These are phyloP conservation scores for Cladorrhinum sp. DNA, from an alignment of 2,329 filamentous ascomycete species.

Conservation along the genomic window DNA sequence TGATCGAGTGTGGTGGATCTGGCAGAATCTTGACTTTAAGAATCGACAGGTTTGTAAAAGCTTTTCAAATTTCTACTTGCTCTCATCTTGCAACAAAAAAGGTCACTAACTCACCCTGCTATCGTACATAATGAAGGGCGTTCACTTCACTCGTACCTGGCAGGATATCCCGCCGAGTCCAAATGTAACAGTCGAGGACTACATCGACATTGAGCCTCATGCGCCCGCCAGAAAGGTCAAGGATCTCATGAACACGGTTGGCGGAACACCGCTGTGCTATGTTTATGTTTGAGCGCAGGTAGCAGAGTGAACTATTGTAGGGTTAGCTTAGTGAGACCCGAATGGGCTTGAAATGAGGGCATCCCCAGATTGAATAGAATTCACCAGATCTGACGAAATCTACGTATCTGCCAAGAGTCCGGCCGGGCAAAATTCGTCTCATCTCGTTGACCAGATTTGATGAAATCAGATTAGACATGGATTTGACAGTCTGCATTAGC, in stretches of 20 bases:
- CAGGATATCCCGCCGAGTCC: constrained; percentile 40
- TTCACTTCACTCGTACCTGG: constrained; percentile 41
- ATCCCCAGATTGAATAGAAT: no score
- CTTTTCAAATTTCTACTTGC: background rate
- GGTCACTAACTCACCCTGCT: background rate
- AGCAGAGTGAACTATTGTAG: no score
- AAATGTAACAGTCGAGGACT: constrained; percentile 41
- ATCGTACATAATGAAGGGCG: constrained; percentile 25
- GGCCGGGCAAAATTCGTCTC: no score
- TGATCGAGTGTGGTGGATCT: constrained; percentile 27
- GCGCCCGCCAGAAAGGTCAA: constrained; percentile 35
- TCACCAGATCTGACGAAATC: no score
- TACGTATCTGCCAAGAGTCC: no score
- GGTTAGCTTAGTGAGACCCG: no score
- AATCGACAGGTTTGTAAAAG: constrained; percentile 15
- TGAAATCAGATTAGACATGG: no score
- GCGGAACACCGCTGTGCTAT: constrained; percentile 43
- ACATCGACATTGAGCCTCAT: constrained; percentile 34
- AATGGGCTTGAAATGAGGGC: no score
- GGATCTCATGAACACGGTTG: constrained; percentile 39
- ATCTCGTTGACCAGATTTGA: no score
- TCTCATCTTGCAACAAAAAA: no score
- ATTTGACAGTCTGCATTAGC: no score
- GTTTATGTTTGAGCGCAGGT: constrained; percentile 37
- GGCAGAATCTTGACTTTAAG: constrained; percentile 29